Evolutionary conservation across 1,284 basidiomycete genomes (phyloP).

Genomic region (Schizophyllum commune): DNA sequence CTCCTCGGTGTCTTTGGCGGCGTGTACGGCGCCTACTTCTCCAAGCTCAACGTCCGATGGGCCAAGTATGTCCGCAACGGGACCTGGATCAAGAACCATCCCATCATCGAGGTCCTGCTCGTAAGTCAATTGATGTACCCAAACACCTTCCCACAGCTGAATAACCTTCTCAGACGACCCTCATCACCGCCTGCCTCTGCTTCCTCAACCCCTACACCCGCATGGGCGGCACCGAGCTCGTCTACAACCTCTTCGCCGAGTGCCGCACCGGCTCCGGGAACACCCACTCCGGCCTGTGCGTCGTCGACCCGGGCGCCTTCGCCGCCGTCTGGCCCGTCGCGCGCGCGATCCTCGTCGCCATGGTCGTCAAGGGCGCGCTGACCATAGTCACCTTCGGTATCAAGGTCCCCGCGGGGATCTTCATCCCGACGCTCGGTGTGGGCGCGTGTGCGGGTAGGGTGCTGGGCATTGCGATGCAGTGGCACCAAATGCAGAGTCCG

Average conservation of each 20-base stretch:
- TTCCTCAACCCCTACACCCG: slow-evolving; percentile 89
- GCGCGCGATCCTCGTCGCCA: slow-evolving; percentile 60
- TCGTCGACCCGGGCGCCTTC: slow-evolving; percentile 50
- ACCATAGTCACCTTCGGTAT: slow-evolving; percentile 94
- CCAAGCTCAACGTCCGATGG: slow-evolving; percentile 89
- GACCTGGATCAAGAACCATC: slow-evolving; percentile 76
- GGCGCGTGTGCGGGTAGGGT: slow-evolving; percentile 93
- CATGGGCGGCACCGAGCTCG: slow-evolving; percentile 93
- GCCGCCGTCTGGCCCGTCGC: slow-evolving; percentile 61
- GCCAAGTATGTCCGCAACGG: slow-evolving; percentile 72
- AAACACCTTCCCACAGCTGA: slow-evolving; percentile 7
- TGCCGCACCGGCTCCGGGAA: slow-evolving; percentile 54
- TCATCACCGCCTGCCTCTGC: slow-evolving; percentile 68
- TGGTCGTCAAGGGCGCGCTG: slow-evolving; percentile 76
- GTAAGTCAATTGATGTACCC: slow-evolving; percentile 36
- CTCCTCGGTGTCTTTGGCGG: slow-evolving; percentile 87
- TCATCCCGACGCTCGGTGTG: slow-evolving; percentile 95
- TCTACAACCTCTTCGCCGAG: slow-evolving; percentile 87
- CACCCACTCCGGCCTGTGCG: slow-evolving; percentile 66
- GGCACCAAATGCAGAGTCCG: slow-evolving; percentile 65
- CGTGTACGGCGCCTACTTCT: slow-evolving; percentile 91
- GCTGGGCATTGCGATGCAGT: slow-evolving; percentile 80
- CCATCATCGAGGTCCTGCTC: slow-evolving; percentile 78
- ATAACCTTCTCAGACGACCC: slow-evolving; percentile 50
- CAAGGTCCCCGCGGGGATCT: slow-evolving; percentile 91